phyloP scores from a whole-genome alignment of 2,329 filamentous ascomycete genomes.

The Colletotrichum cordylinicola region DNA sequence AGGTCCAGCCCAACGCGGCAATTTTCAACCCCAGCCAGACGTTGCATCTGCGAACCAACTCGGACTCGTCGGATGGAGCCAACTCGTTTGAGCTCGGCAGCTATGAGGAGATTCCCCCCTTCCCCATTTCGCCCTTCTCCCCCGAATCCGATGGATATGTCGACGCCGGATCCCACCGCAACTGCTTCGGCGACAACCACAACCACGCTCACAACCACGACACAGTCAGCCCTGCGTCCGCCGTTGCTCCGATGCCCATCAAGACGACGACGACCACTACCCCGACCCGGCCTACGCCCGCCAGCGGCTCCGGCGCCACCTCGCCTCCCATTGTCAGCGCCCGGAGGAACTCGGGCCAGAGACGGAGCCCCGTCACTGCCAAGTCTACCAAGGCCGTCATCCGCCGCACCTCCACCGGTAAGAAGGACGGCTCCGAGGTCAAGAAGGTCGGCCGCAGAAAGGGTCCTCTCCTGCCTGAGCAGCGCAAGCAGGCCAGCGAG shows the following conservation, averaged over 20 bases:
- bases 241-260: slow-evolving; percentile 73
- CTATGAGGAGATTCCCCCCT: slow-evolving; percentile 77
- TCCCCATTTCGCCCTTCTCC: slow-evolving; percentile 81
- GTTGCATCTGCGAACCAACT: slow-evolving; percentile 84
- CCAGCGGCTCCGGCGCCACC: slow-evolving; percentile 64
- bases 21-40: slow-evolving; percentile 95
- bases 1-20: slow-evolving; percentile 59
- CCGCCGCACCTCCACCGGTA: slow-evolving; percentile 77
- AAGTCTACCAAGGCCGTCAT: slow-evolving; percentile 87
- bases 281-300: slow-evolving; percentile 64
- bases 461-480: slow-evolving; percentile 89
- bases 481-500: slow-evolving; percentile 95
- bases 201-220: slow-evolving; percentile 47
- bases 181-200: slow-evolving; percentile 64
- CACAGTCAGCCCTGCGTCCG: slow-evolving; percentile 70
- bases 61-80: slow-evolving; percentile 80
- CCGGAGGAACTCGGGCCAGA: slow-evolving; percentile 72
- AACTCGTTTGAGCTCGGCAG: slow-evolving; percentile 73
- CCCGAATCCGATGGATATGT: slow-evolving; percentile 79
- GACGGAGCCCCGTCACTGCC: slow-evolving; percentile 74
- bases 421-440: slow-evolving; percentile 79
- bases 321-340: slow-evolving; percentile 66
- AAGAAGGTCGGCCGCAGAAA: slow-evolving; percentile 93
- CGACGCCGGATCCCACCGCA: slow-evolving; percentile 65
- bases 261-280: slow-evolving; percentile 65